Percentiles rank a stretch among this genome's conserved stretches.
These are phyloP conservation scores for Phytophthora sp. DNA, from an alignment of 352 stramenopile species.

Conservation along the genomic window DNA sequence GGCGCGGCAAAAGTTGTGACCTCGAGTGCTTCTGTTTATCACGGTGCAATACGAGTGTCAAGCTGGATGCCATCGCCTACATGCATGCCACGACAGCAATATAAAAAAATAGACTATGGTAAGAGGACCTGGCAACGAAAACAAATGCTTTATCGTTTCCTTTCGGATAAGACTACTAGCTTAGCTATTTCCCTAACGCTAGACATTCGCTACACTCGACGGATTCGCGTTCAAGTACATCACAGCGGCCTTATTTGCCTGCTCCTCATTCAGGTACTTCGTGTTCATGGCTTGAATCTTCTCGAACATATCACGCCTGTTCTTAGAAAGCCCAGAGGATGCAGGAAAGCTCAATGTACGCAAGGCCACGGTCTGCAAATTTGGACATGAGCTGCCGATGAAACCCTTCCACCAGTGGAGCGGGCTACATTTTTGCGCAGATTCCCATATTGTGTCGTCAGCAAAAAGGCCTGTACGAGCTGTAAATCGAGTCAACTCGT, in stretches of 20 bases:
- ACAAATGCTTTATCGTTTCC: not conserved
- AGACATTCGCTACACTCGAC: slow-evolving; percentile 30
- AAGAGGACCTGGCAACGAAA: slow-evolving; percentile 33
- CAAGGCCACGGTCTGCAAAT: slow-evolving; percentile 67
- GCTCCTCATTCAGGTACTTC: slow-evolving; percentile 75
- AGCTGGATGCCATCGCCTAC: slow-evolving; percentile 21
- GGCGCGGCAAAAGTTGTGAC: slow-evolving; percentile 14
- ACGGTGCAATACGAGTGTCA: slow-evolving; percentile 13
- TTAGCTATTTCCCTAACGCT: too few relatives aligned
- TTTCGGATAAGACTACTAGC: not conserved
- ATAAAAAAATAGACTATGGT: slow-evolving; percentile 43
- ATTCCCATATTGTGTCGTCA: slow-evolving; percentile 79
- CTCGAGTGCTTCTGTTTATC: slow-evolving; percentile 21
- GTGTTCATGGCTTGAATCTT: slow-evolving; percentile 59
- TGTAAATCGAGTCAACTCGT: slow-evolving; percentile 75
- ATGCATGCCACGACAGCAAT: slow-evolving; percentile 37
- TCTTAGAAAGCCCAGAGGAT: slow-evolving; percentile 57
- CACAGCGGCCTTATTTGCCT: slow-evolving; percentile 72
- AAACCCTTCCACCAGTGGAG: slow-evolving; percentile 86
- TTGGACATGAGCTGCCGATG: slow-evolving; percentile 72
- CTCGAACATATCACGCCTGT: slow-evolving; percentile 61
- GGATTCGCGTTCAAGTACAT: slow-evolving; percentile 74
- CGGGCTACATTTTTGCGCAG: slow-evolving; percentile 70
- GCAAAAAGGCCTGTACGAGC: slow-evolving; percentile 65
- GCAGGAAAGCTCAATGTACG: slow-evolving; percentile 66